Base-by-base conservation (phyloP, 805 yeast genomes). In the Hanseniaspora jakobsenii region DNA sequence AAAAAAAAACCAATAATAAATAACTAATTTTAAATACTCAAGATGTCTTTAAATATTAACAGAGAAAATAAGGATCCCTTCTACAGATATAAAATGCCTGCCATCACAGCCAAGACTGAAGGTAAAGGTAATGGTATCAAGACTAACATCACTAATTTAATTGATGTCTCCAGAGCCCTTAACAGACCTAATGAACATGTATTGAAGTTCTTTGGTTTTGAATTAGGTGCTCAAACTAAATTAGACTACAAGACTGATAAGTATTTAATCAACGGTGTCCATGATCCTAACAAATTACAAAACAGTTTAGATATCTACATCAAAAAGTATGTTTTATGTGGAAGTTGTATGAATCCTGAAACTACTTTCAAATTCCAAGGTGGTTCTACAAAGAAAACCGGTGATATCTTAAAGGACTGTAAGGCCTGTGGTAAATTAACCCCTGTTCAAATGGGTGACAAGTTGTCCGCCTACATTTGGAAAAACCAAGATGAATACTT, bases 101-200 rank as follows among this genome's bases (percentile, higher is more conserved):
- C 93, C 34, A 80, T 91, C 66, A 93, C 83, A 67, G 83, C 95
- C 54, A 91, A 91, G 73, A 84, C 84, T 53, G 97, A 91, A 69
- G 98, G 98, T 65, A 77, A 95, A 63, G 98, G 98, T 70, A 91
- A 91, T 69, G 98, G 98, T 78, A 91, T 91, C 67, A 87, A 86
- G 64, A 91, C 98, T 19, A 93, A 89, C 45, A 79, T 91, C 47
- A 75, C 85, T 53, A 91, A 91, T 66, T 77, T 85, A 45, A 68
- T 81, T 31, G 97, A 91, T 59, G 95, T 91, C 50, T 94, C 96
- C 32, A 77, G 95, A 57, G 94, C 97, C 18, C 72, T 91, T 52
- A 83, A 82, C 53, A 79, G 98, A 66, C 97, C 98, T 27, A 77
- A 95, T 29, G 67, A 89, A 27, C 91, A 91, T 60, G 76, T 91